Evolutionary conservation across 2,329 filamentous ascomycete genomes (phyloP).

Genomic region (Penicillium sp.): DNA sequence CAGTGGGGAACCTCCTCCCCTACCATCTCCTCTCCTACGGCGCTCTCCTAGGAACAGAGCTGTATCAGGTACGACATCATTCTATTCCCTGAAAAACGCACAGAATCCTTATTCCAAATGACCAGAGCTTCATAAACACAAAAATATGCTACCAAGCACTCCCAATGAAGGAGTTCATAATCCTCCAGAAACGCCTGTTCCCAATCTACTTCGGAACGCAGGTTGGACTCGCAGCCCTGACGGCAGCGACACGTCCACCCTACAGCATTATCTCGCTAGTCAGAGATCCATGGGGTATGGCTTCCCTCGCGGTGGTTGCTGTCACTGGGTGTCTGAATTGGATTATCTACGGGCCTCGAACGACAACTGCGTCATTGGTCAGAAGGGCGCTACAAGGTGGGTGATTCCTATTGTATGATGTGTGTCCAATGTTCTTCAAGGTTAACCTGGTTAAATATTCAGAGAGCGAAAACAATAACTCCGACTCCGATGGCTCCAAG

Average conservation of each 20-base stretch:
- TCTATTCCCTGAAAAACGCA: not conserved
- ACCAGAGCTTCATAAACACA: conserved; percentile 41
- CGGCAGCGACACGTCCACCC: conserved; percentile 35
- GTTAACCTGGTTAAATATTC: not conserved
- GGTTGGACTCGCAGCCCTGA: conserved; percentile 34
- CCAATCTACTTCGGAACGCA: conserved; percentile 42
- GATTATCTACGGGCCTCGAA: conserved; percentile 36
- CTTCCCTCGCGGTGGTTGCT: conserved; percentile 31
- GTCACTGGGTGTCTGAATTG: conserved; percentile 37
- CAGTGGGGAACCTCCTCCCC: conserved; percentile 24
- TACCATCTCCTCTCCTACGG: conserved; percentile 42
- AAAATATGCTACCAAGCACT: conserved; percentile 39
- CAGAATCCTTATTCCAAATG: not conserved
- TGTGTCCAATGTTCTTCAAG: no score
- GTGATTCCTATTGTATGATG: no score
- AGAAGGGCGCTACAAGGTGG: conserved; percentile 26
- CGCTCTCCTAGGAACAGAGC: conserved; percentile 39
- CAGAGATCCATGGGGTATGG: conserved; percentile 20
- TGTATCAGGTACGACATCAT: conserved; percentile 31
- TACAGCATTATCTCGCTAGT: conserved; percentile 30
- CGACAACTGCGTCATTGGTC: conserved; percentile 34
- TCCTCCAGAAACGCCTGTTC: conserved; percentile 41
- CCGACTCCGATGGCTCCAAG: conserved; percentile 6
- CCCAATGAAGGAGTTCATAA: conserved; percentile 38
- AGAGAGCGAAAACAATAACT: conserved; percentile 9